These are phyloP conservation scores for Dillenia suffruticosa DNA, from an alignment of 164 flowering plant genomes.

Conservation along the genomic window DNA sequence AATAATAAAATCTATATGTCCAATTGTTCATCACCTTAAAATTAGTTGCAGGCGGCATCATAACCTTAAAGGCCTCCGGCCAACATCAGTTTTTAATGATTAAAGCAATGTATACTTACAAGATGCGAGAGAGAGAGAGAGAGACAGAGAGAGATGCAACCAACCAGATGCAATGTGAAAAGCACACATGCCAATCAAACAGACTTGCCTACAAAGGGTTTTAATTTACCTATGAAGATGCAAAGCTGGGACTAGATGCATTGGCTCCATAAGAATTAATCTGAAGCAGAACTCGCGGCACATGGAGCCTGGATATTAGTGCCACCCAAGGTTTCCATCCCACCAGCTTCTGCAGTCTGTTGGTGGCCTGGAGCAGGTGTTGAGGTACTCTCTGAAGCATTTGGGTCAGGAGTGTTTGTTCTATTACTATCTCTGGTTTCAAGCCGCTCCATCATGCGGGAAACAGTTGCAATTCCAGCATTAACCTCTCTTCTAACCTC, in stretches of 20 bases:
- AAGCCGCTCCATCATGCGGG: conserved; percentile 23
- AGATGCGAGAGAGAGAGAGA: too few relatives aligned
- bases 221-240: conserved; percentile 6
- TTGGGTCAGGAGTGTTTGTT: conserved; percentile 6
- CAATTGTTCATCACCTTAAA: too few relatives aligned
- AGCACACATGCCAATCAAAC: too few relatives aligned
- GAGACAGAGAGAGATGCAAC: neutral
- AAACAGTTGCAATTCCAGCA: conserved; percentile 21
- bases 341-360: neutral
- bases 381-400: conserved; percentile 3
- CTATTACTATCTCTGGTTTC: conserved; percentile 15
- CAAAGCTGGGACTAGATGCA: conserved; percentile 14
- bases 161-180: too few relatives aligned
- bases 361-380: conserved; percentile 1
- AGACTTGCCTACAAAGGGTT: neutral
- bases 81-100: too few relatives aligned
- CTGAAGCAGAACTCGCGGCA: conserved; percentile 16
- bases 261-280: conserved; percentile 1
- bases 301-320: conserved; percentile 8
- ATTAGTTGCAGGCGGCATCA: too few relatives aligned
- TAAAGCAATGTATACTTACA: too few relatives aligned
- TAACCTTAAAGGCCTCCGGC: too few relatives aligned
- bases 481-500: conserved; percentile 31
- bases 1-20: too few relatives aligned
- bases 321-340: conserved; percentile 7